A percentile compares a stretch with the other conserved stretches of the same genome.
Evolutionary conservation across 345 rosid species (phyloP).

Genomic region (Arabidopsis arenosa): DNA sequence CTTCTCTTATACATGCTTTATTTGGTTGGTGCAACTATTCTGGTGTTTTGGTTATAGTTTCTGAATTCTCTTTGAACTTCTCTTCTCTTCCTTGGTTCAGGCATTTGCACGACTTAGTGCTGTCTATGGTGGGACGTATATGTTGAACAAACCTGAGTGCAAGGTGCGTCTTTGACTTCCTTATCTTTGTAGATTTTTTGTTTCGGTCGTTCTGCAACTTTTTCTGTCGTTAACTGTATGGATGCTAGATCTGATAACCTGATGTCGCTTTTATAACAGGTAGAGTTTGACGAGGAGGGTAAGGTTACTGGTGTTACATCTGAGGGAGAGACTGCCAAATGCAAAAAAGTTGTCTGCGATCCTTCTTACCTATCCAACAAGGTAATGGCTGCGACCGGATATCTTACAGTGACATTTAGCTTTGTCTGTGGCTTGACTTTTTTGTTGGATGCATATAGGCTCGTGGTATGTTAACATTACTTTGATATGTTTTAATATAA

Average conservation of each 20-base stretch:
- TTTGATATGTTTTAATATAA: not conserved
- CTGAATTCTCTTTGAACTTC: constrained; percentile 49
- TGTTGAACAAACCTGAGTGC: constrained; percentile 97
- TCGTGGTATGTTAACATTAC: not conserved
- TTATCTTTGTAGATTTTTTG: constrained; percentile 2
- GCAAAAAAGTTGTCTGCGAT: constrained; percentile 97
- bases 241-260: constrained; percentile 20
- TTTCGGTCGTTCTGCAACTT: constrained; percentile 7
- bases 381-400: constrained; percentile 51
- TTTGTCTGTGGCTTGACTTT: not conserved
- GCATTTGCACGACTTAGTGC: constrained; percentile 99
- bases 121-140: constrained; percentile 96
- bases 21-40: constrained; percentile 18
- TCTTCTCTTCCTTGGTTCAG: constrained; percentile 45
- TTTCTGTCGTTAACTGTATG: not conserved
- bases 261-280: constrained; percentile 55
- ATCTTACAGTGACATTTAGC: constrained; percentile 1
- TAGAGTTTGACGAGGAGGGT: constrained; percentile 87
- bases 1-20: not conserved
- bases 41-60: not conserved
- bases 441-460: not conserved
- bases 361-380: constrained; percentile 88
- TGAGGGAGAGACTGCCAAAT: constrained; percentile 97
- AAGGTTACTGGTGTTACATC: constrained; percentile 90
- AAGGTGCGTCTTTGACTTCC: constrained; percentile 55